These are phyloP conservation scores for Penstemon davidsonii DNA, from an alignment of 257 asterid species.

Conservation along the genomic window DNA sequence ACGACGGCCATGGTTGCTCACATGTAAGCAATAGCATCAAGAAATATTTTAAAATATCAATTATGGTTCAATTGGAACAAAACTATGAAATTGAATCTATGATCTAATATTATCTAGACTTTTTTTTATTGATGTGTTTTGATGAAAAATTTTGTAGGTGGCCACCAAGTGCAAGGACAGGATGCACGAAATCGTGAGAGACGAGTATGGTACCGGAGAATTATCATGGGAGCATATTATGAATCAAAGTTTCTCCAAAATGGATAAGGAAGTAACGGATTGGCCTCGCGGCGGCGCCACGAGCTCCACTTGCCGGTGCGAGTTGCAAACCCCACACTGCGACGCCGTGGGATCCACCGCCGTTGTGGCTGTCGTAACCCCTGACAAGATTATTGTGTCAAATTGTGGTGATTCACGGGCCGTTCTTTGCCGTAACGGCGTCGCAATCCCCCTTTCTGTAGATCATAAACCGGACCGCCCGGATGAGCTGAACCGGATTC, in stretches of 20 bases:
- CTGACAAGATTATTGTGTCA: slow-evolving; percentile 71
- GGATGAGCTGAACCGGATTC: slow-evolving; percentile 73
- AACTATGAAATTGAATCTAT: no score
- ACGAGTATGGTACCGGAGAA: slow-evolving; percentile 48
- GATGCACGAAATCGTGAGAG: slow-evolving; percentile 86
- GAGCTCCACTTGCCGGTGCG: slow-evolving; percentile 72
- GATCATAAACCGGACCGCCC: slow-evolving; percentile 99
- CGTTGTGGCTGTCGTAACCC: slow-evolving; percentile 74
- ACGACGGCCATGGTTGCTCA: slow-evolving; percentile 99
- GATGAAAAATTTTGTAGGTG: slow-evolving; percentile 43
- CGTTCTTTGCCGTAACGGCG: slow-evolving; percentile 84
- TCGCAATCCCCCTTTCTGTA: slow-evolving; percentile 73
- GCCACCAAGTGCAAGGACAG: slow-evolving; percentile 78
- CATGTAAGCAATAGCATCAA: slow-evolving; percentile 49
- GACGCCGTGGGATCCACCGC: slow-evolving; percentile 99
- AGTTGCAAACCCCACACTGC: slow-evolving; percentile 80
- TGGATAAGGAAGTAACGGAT: slow-evolving; percentile 74
- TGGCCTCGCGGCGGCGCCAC: slow-evolving; percentile 34
- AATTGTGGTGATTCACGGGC: slow-evolving; percentile 99
- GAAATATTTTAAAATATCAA: no score
- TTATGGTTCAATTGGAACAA: no score
- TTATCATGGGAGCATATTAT: slow-evolving; percentile 60
- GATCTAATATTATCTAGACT: no score
- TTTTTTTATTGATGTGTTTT: no score
- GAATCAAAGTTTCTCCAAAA: slow-evolving; percentile 57